Percentiles rank a stretch among this genome's conserved stretches.
These are phyloP conservation scores for Beauveria medogensis DNA, from an alignment of 2,329 filamentous ascomycete species.

Conservation along the genomic window DNA sequence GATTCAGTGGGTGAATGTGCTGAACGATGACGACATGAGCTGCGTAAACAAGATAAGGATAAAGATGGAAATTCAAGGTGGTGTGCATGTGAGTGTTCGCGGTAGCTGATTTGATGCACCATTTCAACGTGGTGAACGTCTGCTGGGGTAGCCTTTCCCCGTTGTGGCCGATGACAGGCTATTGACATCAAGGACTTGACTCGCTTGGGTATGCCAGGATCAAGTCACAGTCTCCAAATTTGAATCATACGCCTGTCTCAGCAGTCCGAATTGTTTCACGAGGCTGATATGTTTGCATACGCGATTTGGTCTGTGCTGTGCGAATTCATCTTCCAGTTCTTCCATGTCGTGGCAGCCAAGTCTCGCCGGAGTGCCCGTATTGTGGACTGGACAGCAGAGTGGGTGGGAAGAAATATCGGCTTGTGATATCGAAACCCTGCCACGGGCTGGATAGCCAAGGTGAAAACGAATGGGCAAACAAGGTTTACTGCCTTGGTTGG, in stretches of 20 bases:
- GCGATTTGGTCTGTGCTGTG: not conserved
- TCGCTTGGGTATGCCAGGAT: too few species aligned
- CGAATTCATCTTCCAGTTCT: not conserved
- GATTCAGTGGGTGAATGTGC: not conserved
- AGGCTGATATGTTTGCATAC: not conserved
- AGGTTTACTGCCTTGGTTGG: not conserved
- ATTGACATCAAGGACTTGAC: too few species aligned
- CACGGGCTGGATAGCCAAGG: not conserved
- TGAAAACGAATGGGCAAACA: not conserved
- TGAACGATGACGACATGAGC: conserved; percentile 1
- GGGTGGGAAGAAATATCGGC: not conserved
- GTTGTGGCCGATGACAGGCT: too few species aligned
- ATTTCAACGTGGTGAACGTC: too few species aligned
- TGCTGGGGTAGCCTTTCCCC: too few species aligned
- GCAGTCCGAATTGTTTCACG: not conserved
- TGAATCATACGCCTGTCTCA: not conserved
- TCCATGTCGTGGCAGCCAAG: not conserved
- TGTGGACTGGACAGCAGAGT: not conserved
- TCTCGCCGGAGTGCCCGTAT: not conserved
- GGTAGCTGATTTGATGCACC: too few species aligned
- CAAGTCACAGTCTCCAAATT: too few species aligned
- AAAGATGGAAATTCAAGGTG: too few species aligned
- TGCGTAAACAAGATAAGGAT: not conserved
- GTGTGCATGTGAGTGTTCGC: too few species aligned
- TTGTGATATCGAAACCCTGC: not conserved